Evolutionary conservation across 2,329 filamentous ascomycete species (phyloP), one percentile per base, ranked within the genome.

Genomic region (Aspergillus pseudotamarii): DNA sequence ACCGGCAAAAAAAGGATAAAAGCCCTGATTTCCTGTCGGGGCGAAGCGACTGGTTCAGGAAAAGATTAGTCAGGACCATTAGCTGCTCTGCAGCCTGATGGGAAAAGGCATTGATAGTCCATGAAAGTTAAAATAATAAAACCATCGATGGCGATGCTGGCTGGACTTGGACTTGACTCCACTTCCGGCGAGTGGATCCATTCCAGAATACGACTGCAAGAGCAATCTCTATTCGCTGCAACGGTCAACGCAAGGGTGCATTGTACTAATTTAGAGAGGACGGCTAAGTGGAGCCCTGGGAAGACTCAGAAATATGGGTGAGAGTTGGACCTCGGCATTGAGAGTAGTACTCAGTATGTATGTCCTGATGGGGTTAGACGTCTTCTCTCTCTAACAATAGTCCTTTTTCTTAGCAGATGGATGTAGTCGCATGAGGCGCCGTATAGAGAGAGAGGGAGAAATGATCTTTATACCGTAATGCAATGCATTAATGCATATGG

Each of bases 1-100:
- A 16, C 34, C 51, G 51, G 51, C 51, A 55, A 26, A 38, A 55
- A 55, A 55, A 38, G 51, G 51, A 55, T 32, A 55, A 55, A 55
- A 55, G 51, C 51, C 51, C 51, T 55, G 32, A 55, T 55, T 55
- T 16, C 51, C 34, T 38, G 32, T 55, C 32, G 32, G 32, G 34
- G 32, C 21, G 32, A 55, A 55, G n/a, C 51, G 51, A 38, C 51
- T 55, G 14, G 6, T 11, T 23, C 16, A 10, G 30, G 10, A 36
- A 36, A 6, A 23, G 51, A 36, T 34, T 54, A 34, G 51, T 36
- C 30, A 54, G 19, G 16, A 9, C 28, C 28, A 21, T 30, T 4
- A 11, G 14, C 4, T 6, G 26, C 4, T 3, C 30, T n/a, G 21
- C 26, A 11, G 8, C 5, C 30, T 28, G 50, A 14, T 51, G 48